These are phyloP conservation scores for Akanthomyces dipterigenus DNA, from an alignment of 2,329 filamentous ascomycete species.

Conservation along the genomic window DNA sequence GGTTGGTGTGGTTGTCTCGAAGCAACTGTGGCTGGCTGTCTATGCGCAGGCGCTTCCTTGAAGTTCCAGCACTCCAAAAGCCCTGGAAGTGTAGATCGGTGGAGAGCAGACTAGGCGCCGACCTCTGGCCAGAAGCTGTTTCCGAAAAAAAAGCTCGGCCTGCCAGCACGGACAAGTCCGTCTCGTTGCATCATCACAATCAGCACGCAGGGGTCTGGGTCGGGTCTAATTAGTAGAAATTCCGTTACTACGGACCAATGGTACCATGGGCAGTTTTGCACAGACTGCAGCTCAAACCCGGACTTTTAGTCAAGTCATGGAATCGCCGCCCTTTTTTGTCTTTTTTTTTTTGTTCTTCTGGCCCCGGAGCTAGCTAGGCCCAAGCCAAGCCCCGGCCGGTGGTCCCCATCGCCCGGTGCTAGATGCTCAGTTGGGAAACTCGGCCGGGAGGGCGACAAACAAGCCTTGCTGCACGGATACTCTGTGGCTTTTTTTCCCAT, in stretches of 20 bases:
- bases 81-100: not conserved
- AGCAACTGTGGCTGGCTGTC: not conserved
- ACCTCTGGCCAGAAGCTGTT: not conserved
- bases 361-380: not conserved
- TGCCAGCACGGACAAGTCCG: no score
- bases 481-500: not conserved
- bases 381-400: not conserved
- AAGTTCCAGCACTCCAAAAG: not conserved
- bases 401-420: not conserved
- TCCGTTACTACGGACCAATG: no score
- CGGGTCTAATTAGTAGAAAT: not conserved
- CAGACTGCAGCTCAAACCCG: not conserved
- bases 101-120: constrained; percentile 5
- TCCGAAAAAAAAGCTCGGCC: not conserved
- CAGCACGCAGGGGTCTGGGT: not conserved
- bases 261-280: not conserved
- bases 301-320: not conserved
- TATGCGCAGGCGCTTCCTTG: not conserved
- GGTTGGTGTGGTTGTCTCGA: not conserved
- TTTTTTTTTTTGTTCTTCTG: not conserved
- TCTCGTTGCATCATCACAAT: not conserved
- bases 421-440: constrained; percentile 4
- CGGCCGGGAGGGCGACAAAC: constrained; percentile 1
- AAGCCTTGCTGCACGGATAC: not conserved
- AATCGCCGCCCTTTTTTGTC: not conserved